Percentiles rank a stretch among this genome's conserved stretches.
phyloP scores from a whole-genome alignment of 1,284 basidiomycete genomes.

The Moesziomyces globuligerus region DNA sequence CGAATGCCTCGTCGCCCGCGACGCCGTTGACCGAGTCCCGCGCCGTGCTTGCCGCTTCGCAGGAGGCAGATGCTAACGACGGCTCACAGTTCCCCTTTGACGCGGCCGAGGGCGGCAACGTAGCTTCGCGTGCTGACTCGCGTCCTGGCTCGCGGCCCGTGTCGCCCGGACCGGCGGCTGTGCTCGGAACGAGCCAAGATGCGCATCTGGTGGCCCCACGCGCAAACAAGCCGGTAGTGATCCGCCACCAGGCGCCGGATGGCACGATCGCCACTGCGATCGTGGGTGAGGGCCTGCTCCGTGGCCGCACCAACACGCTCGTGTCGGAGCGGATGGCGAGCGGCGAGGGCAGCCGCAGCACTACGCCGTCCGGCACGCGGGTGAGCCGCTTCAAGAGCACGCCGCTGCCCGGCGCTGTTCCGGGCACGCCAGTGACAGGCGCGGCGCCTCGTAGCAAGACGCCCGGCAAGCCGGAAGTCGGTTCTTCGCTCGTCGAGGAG shows the following conservation, averaged over 20 bases:
- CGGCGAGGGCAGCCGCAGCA: conserved; percentile 39
- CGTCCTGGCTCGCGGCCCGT: conserved; percentile 39
- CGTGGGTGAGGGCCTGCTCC: conserved; percentile 50
- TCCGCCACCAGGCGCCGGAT: conserved; percentile 48
- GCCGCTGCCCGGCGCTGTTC: conserved; percentile 29
- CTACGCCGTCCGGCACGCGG: conserved; percentile 40
- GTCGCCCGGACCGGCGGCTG: conserved; percentile 29
- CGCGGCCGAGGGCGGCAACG: conserved; percentile 7
- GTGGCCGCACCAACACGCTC: conserved; percentile 36
- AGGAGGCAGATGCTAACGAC: conserved; percentile 10
- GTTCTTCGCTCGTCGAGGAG: conserved; percentile 27
- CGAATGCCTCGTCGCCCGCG: conserved; percentile 5
- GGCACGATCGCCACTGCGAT: conserved; percentile 49
- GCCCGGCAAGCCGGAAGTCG: conserved; percentile 25
- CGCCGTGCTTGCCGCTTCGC: conserved; percentile 4
- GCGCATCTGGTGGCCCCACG: conserved; percentile 23
- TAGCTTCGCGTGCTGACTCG: conserved; percentile 20
- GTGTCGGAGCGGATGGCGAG: conserved; percentile 12
- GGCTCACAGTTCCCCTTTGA: conserved; percentile 26
- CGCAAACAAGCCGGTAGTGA: conserved; percentile 51
- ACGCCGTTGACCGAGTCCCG: conserved; percentile 23
- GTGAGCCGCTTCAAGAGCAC: conserved; percentile 49
- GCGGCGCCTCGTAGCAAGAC: conserved; percentile 13
- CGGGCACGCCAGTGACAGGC: conserved; percentile 11
- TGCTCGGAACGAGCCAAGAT: conserved; percentile 8